Evolutionary conservation across 2,329 filamentous ascomycete genomes (phyloP).

Genomic region (Fusarium sp.): DNA sequence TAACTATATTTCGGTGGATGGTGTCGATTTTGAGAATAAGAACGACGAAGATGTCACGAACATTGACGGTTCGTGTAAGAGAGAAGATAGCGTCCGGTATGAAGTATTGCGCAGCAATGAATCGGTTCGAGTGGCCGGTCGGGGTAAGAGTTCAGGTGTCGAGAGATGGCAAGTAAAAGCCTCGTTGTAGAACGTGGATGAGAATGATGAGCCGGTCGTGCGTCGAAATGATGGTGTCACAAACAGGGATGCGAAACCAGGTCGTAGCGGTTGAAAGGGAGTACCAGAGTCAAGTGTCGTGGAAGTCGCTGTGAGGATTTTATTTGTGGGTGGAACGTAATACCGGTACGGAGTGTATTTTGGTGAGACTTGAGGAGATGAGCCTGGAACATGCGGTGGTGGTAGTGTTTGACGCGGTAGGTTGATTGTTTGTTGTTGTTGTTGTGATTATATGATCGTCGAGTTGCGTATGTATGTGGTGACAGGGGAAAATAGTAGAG

Average conservation of each 20-base stretch:
- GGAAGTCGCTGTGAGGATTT: constrained; percentile 17
- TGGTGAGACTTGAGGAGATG: constrained; percentile 35
- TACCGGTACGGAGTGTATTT: constrained; percentile 19
- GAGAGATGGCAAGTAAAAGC: constrained; percentile 18
- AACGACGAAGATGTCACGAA: constrained; percentile 28
- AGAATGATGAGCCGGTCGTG: constrained; percentile 31
- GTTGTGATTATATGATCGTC: background rate
- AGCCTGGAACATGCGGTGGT: constrained; percentile 21
- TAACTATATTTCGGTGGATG: constrained; percentile 23
- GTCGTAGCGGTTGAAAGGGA: constrained; percentile 21
- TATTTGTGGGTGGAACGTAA: constrained; percentile 23
- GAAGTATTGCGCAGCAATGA: constrained; percentile 10
- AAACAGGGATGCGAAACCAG: constrained; percentile 42
- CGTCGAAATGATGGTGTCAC: constrained; percentile 37
- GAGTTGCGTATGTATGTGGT: background rate
- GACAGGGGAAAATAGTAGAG: background rate
- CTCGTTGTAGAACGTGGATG: constrained; percentile 21
- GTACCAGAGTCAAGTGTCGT: constrained; percentile 28
- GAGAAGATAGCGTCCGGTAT: constrained; percentile 3
- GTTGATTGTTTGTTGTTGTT: constrained; percentile 32
- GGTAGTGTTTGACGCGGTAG: constrained; percentile 14
- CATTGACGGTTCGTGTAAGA: constrained; percentile 33
- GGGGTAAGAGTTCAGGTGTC: constrained; percentile 2
- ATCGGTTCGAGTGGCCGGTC: background rate
- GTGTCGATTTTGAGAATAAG: constrained; percentile 12